Base-by-base conservation (phyloP, 1,139 yeast genomes). In the Saccharomyces hybrid region DNA sequence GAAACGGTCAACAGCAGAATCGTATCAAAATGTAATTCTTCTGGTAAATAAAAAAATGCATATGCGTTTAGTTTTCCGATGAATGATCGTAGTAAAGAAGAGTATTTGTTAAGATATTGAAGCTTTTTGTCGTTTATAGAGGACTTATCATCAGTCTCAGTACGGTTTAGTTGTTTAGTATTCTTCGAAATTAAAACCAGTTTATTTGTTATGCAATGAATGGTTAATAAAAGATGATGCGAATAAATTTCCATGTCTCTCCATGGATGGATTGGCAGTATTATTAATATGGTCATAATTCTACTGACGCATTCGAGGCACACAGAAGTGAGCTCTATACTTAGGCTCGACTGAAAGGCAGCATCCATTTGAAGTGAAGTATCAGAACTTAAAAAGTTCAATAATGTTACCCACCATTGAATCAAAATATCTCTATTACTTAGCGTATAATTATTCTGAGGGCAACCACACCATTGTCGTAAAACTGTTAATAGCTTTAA, bases 391-490 rank as follows among this genome's bases (percentile, higher is more conserved):
- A 66, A 52, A 49, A 61, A 62, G 52, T 66, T 66, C 50, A 69
- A 49, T 23, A 67, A 50, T 2, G 67, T 60, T 1, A 64, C 57
- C 72, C 72, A 69, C 72, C 72, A 69, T 50, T 68, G 71, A 5
- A 57, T 54, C 38, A 67, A 53, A 3, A 60, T 60, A 47, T 63
- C 64, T 48, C 64, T 55, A 29, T 55, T 25, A 11, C n/a, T 13
- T 16, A 38, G 3, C 13, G 25, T 38, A 38, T 2, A 38, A 6
- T 16, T 34, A 34, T 8, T 38, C 9, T 38, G 44, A 16, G 44
- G 13, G 26, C 25, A 19, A 16, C 9, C 25, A 3, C 25, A 38
- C 44, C 44, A 38, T 16, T 38, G 26, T 41, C 70, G 54, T 52
- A 68, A 52, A 47, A 53, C 58, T 1, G 62, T 57, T 23, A 68